phyloP scores from a whole-genome alignment of 225 moss, liverwort and hornwort species.

The Thuidium tamariscinum region DNA sequence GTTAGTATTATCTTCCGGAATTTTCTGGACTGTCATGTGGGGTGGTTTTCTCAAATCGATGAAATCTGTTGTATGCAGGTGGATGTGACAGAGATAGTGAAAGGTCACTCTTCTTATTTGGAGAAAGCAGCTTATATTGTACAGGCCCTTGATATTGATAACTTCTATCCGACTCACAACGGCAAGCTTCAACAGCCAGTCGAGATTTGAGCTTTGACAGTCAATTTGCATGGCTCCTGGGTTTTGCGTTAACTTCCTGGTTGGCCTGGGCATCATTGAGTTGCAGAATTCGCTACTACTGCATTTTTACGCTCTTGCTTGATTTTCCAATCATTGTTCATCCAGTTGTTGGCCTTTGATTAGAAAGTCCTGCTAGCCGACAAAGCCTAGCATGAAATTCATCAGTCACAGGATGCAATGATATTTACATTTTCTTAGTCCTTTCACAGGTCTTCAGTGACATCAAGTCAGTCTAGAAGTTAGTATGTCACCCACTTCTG shows the following conservation, averaged over 20 bases:
- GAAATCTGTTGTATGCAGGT: constrained; percentile 36
- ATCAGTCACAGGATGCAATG: neutral
- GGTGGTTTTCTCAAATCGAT: neutral
- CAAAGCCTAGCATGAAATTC: neutral
- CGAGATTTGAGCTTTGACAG: neutral
- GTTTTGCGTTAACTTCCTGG: neutral
- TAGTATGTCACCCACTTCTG: neutral
- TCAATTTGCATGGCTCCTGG: neutral
- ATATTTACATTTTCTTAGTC: neutral
- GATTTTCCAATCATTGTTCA: neutral
- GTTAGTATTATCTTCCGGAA: neutral
- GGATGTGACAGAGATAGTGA: constrained; percentile 83
- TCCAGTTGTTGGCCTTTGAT: neutral
- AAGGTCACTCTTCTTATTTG: constrained; percentile 80
- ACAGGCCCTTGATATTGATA: constrained; percentile 66
- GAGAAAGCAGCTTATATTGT: constrained; percentile 45
- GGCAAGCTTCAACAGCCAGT: constrained; percentile 20
- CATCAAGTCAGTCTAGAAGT: neutral
- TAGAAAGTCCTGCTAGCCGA: neutral
- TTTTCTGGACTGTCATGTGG: neutral
- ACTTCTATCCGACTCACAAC: constrained; percentile 63
- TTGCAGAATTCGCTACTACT: neutral
- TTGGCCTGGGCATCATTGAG: neutral
- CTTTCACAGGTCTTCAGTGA: neutral
- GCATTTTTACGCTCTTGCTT: neutral